A percentile compares a stretch with the other conserved stretches of the same genome.
Conservation (phyloP, 78 protist species). For the Dictyostelium intermedium region DNA sequence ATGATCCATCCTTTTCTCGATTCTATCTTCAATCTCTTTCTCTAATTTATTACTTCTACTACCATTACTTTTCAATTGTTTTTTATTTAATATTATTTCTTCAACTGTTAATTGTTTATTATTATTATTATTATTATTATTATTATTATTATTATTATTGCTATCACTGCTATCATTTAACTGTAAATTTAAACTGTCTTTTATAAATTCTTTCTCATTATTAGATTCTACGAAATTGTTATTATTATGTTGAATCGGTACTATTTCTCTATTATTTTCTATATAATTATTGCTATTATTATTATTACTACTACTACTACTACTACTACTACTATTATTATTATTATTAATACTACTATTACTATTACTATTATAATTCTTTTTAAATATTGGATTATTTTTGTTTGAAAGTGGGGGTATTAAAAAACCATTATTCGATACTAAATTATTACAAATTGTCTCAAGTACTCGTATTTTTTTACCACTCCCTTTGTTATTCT, state of each 20-base stretch:
- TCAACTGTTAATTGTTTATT: not conserved
- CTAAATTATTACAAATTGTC: constrained; percentile 29
- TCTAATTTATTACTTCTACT: not conserved
- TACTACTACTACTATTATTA: not conserved
- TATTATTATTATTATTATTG: not conserved
- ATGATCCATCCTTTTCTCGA: constrained; percentile 5
- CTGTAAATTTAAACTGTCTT: not conserved
- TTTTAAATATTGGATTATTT: constrained; percentile 8
- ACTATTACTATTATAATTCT: not conserved
- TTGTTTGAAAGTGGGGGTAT: constrained; percentile 28
- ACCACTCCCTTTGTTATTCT: not conserved
- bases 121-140: not conserved
- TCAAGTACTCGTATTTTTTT: constrained; percentile 2
- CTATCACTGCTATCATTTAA: not conserved
- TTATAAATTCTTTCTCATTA: not conserved
- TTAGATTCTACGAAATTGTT: not conserved
- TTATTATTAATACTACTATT: not conserved
- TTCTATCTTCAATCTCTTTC: constrained; percentile 21
- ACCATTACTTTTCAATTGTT: not conserved
- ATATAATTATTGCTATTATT: not conserved
- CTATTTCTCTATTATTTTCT: not conserved
- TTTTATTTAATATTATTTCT: not conserved
- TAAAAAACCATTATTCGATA: constrained; percentile 62
- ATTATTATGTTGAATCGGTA: not conserved
- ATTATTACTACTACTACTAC: not conserved